Base-by-base conservation (phyloP, 2,329 filamentous ascomycete species). In the Aspergillus pseudoterreus region DNA sequence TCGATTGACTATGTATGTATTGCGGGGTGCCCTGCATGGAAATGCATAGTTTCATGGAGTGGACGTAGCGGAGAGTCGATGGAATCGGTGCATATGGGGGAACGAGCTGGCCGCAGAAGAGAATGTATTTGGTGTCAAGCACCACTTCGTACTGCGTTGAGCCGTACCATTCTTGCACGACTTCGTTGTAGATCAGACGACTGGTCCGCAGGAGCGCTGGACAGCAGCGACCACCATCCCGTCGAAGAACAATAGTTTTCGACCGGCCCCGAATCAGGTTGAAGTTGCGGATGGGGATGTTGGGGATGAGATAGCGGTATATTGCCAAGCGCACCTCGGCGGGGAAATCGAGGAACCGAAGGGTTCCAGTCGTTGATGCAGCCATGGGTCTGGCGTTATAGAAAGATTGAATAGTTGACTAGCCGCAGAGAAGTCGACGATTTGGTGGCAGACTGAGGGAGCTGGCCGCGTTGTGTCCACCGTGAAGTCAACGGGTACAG, bases 101-200 rank as follows among this genome's bases (percentile, higher is more conserved):
- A 14, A 54, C 32, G 30, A 52, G 41, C 6, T 45, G 47, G 4
- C 49, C 49, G 49, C 52, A 54, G 46, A 54, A 54, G 32, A 54
- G 44, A 21, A 52, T 49, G 19, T 54, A 54, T 27, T 49, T 52
- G 6, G 50, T 38, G 27, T 54, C 52, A 14, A 54, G 33, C 21
- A 54, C 21, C 11, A 54, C 38, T 17, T 54, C 49, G 46, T 54
- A 54, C 9, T 45, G 14, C 15, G 50, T 46, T 12, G 49, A 14
- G 15, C 52, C 43, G 46, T 54, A 54, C 52, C 52, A 54, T 47
- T 54, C 52, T 12, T 24, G 39, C 10, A 54, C 32, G 24, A 52
- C 41, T 14, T 54, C 52, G 32, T 45, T 11, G 43, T 54, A 22
- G 46, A 54, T 49, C 32, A 43, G 45, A 30, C 44, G 52, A 38